Evolutionary conservation across 108 stramenopile genomes (phyloP).

Genomic region (Cylindrotheca fusiformis): DNA sequence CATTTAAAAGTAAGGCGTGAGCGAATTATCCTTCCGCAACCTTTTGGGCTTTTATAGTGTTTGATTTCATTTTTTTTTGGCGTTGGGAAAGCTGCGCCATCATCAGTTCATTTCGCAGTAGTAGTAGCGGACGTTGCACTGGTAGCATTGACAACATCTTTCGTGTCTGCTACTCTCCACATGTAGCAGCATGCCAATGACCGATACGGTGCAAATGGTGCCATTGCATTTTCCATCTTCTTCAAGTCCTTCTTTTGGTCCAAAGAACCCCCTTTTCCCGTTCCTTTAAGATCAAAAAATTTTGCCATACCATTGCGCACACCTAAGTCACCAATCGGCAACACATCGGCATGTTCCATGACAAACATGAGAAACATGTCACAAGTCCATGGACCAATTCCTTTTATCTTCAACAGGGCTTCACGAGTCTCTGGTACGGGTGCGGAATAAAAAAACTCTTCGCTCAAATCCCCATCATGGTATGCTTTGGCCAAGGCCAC

Average conservation of each 20-base stretch:
- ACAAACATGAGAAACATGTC: slow-evolving; percentile 72
- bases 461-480: slow-evolving; percentile 26
- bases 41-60: too few relatives aligned
- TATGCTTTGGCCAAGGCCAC: slow-evolving; percentile 40
- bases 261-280: slow-evolving; percentile 19
- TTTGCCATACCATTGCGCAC: slow-evolving; percentile 54
- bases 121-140: too few relatives aligned
- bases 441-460: slow-evolving; percentile 21
- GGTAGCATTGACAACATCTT: too few relatives aligned
- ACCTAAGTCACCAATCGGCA: not conserved
- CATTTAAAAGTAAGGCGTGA: too few relatives aligned
- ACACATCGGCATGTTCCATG: slow-evolving; percentile 24
- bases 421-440: slow-evolving; percentile 24
- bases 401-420: slow-evolving; percentile 41
- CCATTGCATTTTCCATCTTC: slow-evolving; percentile 16
- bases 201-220: slow-evolving; percentile 43
- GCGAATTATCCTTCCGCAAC: too few relatives aligned
- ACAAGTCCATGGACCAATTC: slow-evolving; percentile 63
- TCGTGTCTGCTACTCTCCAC: slow-evolving; percentile 36
- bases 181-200: slow-evolving; percentile 47
- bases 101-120: too few relatives aligned
- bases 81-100: too few relatives aligned
- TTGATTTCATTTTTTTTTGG: too few relatives aligned
- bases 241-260: slow-evolving; percentile 39
- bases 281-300: slow-evolving; percentile 24